A percentile compares a stretch with the other conserved stretches of the same genome.
Evolutionary conservation across 2,329 filamentous ascomycete genomes (phyloP).

Genomic region (Neonectria neomacrospora): DNA sequence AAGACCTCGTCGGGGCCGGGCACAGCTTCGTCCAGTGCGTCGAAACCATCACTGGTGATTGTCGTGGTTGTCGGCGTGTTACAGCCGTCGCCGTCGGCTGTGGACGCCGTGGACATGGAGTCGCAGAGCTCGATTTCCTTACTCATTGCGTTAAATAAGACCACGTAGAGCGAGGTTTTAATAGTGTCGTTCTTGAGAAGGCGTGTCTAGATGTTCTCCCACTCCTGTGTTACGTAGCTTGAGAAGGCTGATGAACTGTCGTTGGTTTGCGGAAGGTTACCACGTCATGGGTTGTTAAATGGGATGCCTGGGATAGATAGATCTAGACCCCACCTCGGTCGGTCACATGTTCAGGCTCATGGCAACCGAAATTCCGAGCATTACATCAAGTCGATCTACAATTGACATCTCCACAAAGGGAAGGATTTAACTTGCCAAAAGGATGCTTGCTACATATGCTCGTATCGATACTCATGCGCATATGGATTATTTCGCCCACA

Average conservation of each 20-base stretch:
- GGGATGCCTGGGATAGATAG: not conserved
- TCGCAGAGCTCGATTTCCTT: conserved; percentile 36
- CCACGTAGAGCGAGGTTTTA: not conserved
- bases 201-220: not conserved
- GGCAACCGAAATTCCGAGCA: not conserved
- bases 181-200: not conserved
- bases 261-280: not conserved
- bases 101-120: conserved; percentile 36
- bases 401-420: not conserved
- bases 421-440: not conserved
- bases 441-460: no score
- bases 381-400: not conserved
- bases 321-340: conserved; percentile 11
- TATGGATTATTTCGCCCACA: no score
- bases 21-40: conserved; percentile 31
- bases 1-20: conserved; percentile 44
- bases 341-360: conserved; percentile 14
- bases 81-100: conserved; percentile 27
- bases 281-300: not conserved
- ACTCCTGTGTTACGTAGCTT: not conserved
- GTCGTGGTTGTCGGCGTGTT: conserved; percentile 34
- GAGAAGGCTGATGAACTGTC: not conserved
- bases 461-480: no score
- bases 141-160: conserved; percentile 9
- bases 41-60: conserved; percentile 15